Conservation (phyloP, 306 rosid genomes). For the Lotus japonicus region DNA sequence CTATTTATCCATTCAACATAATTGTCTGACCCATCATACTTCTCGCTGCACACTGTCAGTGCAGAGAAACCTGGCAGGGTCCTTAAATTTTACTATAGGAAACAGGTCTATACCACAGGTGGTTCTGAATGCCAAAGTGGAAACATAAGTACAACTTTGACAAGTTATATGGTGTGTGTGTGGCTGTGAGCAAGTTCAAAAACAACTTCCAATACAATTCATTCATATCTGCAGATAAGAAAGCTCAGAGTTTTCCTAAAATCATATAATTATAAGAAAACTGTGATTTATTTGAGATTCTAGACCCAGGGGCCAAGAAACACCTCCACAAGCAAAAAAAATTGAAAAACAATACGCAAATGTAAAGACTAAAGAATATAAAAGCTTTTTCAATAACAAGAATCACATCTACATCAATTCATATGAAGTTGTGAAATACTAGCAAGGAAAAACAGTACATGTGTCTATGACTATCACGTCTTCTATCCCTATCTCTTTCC, state of each 20-base stretch:
- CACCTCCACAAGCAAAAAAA: neutral
- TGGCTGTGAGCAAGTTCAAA: slow-evolving; percentile 4
- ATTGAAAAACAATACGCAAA: neutral
- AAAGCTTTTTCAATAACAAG: neutral
- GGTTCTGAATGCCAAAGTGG: slow-evolving; percentile 73
- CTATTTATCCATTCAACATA: neutral
- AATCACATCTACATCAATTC: neutral
- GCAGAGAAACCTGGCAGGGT: slow-evolving; percentile 99
- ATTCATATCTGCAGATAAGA: neutral
- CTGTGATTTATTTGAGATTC: neutral
- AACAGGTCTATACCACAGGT: slow-evolving; percentile 51
- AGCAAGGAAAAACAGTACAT: slow-evolving; percentile 40
- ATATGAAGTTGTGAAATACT: neutral
- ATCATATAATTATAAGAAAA: neutral
- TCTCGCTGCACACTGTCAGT: slow-evolving; percentile 99
- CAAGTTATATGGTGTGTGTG: slow-evolving; percentile 4
- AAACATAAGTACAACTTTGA: slow-evolving; percentile 26
- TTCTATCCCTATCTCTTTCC: slow-evolving; percentile 87
- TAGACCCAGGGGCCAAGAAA: neutral
- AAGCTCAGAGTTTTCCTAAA: neutral
- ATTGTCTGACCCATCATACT: slow-evolving; percentile 94
- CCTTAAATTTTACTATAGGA: slow-evolving; percentile 60
- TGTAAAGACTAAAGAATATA: neutral
- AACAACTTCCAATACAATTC: slow-evolving; percentile 49
- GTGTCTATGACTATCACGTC: slow-evolving; percentile 86